Conservation (phyloP, 345 rosid genomes). For the Eutrema heterophyllum region DNA sequence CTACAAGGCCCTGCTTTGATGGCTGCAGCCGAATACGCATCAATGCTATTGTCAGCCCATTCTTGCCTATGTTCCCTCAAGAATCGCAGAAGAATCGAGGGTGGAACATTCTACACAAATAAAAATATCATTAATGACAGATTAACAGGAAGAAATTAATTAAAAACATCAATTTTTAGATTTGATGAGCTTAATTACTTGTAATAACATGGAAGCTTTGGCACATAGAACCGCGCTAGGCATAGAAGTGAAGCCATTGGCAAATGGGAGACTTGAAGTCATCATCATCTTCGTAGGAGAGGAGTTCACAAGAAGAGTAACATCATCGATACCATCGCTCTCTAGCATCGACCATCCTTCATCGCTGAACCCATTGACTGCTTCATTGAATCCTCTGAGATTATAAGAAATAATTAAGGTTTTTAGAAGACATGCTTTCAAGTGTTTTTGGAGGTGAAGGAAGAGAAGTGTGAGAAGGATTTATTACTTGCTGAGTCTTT, state of each 20-base stretch:
- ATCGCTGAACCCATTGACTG: constrained; percentile 86
- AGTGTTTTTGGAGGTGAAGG: neutral
- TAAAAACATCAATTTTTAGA: neutral
- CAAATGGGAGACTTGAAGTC: constrained; percentile 53
- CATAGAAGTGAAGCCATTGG: constrained; percentile 68
- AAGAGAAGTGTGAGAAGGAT: constrained; percentile 2
- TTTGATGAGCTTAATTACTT: constrained; percentile 39
- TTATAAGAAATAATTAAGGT: neutral
- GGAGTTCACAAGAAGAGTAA: constrained; percentile 80
- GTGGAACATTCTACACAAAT: constrained; percentile 81
- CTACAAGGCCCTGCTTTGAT: constrained; percentile 80
- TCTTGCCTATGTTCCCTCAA: constrained; percentile 95
- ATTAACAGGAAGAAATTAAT: neutral
- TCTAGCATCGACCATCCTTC: constrained; percentile 96
- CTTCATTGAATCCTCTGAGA: constrained; percentile 92
- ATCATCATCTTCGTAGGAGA: constrained; percentile 89
- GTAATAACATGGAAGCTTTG: constrained; percentile 95
- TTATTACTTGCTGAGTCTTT: constrained; percentile 74
- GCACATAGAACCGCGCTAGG: constrained; percentile 78
- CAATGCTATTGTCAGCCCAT: constrained; percentile 95
- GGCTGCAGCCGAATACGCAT: constrained; percentile 92
- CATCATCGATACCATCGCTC: constrained; percentile 92
- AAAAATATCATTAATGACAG: neutral
- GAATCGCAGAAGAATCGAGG: constrained; percentile 82
- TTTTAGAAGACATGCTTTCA: neutral